Base-by-base conservation (phyloP, 2,329 filamentous ascomycete genomes). In the Leptographium lundbergii region DNA sequence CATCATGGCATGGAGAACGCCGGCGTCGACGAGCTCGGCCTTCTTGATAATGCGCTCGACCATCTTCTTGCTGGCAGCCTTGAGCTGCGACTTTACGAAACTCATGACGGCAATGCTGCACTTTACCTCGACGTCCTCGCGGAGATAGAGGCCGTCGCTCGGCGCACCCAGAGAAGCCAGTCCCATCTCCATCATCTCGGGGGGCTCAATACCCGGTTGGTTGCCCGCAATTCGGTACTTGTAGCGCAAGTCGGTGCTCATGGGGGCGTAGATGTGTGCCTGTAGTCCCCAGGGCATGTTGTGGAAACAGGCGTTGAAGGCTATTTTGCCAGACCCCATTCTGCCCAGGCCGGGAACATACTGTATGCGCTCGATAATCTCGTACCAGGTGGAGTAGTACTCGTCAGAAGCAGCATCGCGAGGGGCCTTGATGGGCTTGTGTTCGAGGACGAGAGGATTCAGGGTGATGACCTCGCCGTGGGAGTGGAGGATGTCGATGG, bases 311-410 rank as follows among this genome's bases (percentile, higher is more conserved):
- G 82, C 85, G 61, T 82, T 86, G 73, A 88, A 88, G 54, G 75
- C 78, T 70, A 88, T 85, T 67, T 81, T 81, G 67, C 82, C 79
- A 4, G 81, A 81, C 27, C 84, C 84, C 61, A 85, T 75, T 70
- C 76, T 82, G 64, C 85, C 85, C 59, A 87, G 72, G 39, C 85
- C 85, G 0, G 85, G 85, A 6, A 87, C 72, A 65, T 83, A 81
- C 68, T 87, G 84, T 61, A 88, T 84, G 66, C 83, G 79, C 75
- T 88, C 79, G 60, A 74, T 79, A 67, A 88, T 87, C 70, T 88
- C 84, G 69, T 88, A 88, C 85, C 85, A 88, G 34, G 85, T 86
- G 62, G 82, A 82, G 71, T 86, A 88, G 72, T 79, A 88, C 70
- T 88, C 85, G 70, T 88, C 85, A 64, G 82, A 74, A 59, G 82